Percentiles rank a stretch among this genome's conserved stretches.
Evolutionary conservation across 495 filamentous ascomycete genomes (phyloP).

Genomic region (Aspergillus carlsbadensis): DNA sequence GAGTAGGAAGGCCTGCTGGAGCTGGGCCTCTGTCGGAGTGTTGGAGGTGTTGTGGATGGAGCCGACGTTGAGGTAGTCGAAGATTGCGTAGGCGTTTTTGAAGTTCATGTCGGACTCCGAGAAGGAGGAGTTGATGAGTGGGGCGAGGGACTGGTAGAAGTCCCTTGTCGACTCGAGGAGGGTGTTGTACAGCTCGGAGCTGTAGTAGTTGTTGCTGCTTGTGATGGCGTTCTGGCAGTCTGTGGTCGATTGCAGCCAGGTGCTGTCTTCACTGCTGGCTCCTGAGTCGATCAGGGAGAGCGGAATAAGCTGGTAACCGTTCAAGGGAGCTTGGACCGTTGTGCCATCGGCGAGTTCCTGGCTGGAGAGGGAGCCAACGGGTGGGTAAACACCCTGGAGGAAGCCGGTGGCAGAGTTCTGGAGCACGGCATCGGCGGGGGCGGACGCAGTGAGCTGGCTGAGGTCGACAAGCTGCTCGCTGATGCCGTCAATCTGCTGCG

Average conservation of each 20-base stretch:
- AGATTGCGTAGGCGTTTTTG: conserved; percentile 71
- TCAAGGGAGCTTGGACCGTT: conserved; percentile 50
- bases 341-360: conserved; percentile 53
- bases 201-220: conserved; percentile 73
- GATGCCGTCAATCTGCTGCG: conserved; percentile 56
- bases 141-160: conserved; percentile 64
- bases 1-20: conserved; percentile 40
- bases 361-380: conserved; percentile 41
- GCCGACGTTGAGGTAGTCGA: conserved; percentile 55
- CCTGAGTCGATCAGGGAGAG: conserved; percentile 41
- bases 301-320: conserved; percentile 63
- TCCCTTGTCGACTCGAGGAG: conserved; percentile 52
- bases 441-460: conserved; percentile 55
- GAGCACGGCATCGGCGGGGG: conserved; percentile 61
- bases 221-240: conserved; percentile 60
- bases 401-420: conserved; percentile 59
- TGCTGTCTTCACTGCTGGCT: conserved; percentile 50
- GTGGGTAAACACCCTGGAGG: conserved; percentile 63
- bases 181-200: conserved; percentile 55
- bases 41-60: conserved; percentile 50
- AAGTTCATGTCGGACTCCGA: conserved; percentile 51
- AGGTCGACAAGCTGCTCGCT: conserved; percentile 54
- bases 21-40: conserved; percentile 29
- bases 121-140: conserved; percentile 62
- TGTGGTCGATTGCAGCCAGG: conserved; percentile 58